Base-by-base conservation (phyloP, 2,329 filamentous ascomycete species). In the Microdochium nivale region DNA sequence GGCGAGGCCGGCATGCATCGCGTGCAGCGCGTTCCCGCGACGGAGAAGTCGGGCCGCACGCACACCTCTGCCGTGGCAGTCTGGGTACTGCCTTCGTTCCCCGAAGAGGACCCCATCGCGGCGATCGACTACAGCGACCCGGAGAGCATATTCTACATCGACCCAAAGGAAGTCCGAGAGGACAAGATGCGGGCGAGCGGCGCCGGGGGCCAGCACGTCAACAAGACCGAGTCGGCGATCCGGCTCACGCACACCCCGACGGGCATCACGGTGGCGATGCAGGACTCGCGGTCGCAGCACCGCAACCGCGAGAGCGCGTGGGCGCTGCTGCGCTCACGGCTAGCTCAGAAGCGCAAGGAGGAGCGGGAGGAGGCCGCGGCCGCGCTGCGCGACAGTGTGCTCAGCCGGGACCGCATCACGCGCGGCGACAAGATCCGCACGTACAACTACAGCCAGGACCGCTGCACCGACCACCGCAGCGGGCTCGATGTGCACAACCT, bases 181-280 rank as follows among this genome's bases (percentile, higher is more conserved):
- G 94, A 99, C 65, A 89, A 90, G 54, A 96, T 97, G 91, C 81
- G 91, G 16, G 90, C 94, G 0, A 77, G 89, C 47, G 94, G 94
- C 54, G 92, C 94, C 0, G 94, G 94, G 30, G 94, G 94, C 1
- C 94, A 99, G 72, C 94, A 99, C 70, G 94, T 99, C 65, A 99
- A 99, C 72, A 96, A 92, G 67, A 99, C 94, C 0, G 94, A 99
- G 72, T 96, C 90, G 27, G 94, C 94, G 3, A 88, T 99, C 55
- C 86, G 94, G 10, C 77, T 99, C 61, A 97, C 91, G 2, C 94
- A 99, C 72, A 70, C 87, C 7, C 94, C 94, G 2, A 95, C 90
- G 1, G 88, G 87, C 46, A 94, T 84, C 0, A 82, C 88, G 2
- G 91, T 97, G 14, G 86, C 85, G 13, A 95, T 97, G 79, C 94